A percentile compares a stretch with the other conserved stretches of the same genome.
Conservation (phyloP, 1,284 basidiomycete genomes). For the Inonotus hispidus region DNA sequence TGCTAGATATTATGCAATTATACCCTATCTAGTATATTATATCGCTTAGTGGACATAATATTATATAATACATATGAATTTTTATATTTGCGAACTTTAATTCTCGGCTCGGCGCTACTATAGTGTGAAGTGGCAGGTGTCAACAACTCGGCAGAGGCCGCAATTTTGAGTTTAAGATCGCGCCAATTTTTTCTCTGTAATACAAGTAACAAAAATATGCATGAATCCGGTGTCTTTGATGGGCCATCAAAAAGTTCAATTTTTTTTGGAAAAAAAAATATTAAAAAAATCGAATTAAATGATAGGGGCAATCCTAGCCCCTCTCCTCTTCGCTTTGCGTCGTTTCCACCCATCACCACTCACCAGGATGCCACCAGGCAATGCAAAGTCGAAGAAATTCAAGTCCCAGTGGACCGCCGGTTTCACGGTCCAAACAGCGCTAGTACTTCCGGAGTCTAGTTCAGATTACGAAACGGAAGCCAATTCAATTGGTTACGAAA, state of each 20-base stretch:
- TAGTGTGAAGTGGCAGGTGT: background rate
- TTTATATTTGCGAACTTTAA: too few species aligned
- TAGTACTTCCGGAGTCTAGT: too few species aligned
- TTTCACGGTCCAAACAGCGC: too few species aligned
- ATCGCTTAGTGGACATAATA: too few species aligned
- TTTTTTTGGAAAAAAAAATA: background rate
- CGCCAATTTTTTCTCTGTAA: background rate
- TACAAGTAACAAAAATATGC: background rate
- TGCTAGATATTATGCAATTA: too few species aligned
- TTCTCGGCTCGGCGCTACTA: too few species aligned
- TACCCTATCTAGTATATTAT: too few species aligned
- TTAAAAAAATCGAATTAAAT: background rate
- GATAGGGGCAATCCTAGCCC: background rate
- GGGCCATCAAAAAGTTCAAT: background rate
- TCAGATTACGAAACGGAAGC: too few species aligned
- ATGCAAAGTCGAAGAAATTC: background rate
- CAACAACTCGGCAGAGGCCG: background rate
- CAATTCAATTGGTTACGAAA: too few species aligned
- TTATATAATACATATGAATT: too few species aligned
- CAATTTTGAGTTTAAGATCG: background rate
- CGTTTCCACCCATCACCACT: too few species aligned
- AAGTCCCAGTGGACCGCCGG: background rate
- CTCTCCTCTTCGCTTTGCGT: background rate
- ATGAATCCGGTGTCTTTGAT: background rate
- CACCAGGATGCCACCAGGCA: background rate